phyloP scores from a whole-genome alignment of 441 rosid species.

The Daphne laureola region DNA sequence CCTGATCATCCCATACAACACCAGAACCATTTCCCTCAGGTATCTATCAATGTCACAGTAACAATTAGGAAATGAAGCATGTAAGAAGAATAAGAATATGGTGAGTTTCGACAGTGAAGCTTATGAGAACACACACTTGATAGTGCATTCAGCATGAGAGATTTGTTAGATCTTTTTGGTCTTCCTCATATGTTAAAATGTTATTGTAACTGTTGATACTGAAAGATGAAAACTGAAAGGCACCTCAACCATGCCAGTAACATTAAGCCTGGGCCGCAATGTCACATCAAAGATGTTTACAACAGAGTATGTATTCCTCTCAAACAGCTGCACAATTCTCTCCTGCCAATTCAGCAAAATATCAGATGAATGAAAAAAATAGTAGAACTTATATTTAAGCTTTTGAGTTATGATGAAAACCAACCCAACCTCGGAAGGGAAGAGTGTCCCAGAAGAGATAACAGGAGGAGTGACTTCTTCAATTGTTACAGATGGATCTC shows the following conservation, averaged over 20 bases:
- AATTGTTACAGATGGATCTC: slow-evolving; percentile 70
- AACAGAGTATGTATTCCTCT: slow-evolving; percentile 80
- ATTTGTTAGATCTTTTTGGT: not conserved
- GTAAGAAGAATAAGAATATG: slow-evolving; percentile 2
- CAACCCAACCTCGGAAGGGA: slow-evolving; percentile 84
- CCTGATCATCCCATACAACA: slow-evolving; percentile 85
- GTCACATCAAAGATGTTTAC: slow-evolving; percentile 94
- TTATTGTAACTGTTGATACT: not conserved
- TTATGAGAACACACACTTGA: too few species aligned
- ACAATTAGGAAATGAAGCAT: not conserved
- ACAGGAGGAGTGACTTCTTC: slow-evolving; percentile 82
- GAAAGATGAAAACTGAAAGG: not conserved
- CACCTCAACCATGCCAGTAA: slow-evolving; percentile 94
- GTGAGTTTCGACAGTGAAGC: slow-evolving; percentile 1
- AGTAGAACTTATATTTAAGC: not conserved
- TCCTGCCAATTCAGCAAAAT: slow-evolving; percentile 44
- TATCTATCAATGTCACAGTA: slow-evolving; percentile 36
- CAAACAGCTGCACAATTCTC: slow-evolving; percentile 74
- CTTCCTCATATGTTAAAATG: not conserved
- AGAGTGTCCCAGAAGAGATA: slow-evolving; percentile 67
- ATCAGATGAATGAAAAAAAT: slow-evolving; percentile 1
- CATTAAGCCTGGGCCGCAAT: slow-evolving; percentile 83
- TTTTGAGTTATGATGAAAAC: slow-evolving; percentile 4
- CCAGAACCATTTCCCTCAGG: slow-evolving; percentile 99
- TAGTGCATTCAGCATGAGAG: too few species aligned